Conservation (phyloP, 2,329 filamentous ascomycete genomes). For the Neonectria sp. region DNA sequence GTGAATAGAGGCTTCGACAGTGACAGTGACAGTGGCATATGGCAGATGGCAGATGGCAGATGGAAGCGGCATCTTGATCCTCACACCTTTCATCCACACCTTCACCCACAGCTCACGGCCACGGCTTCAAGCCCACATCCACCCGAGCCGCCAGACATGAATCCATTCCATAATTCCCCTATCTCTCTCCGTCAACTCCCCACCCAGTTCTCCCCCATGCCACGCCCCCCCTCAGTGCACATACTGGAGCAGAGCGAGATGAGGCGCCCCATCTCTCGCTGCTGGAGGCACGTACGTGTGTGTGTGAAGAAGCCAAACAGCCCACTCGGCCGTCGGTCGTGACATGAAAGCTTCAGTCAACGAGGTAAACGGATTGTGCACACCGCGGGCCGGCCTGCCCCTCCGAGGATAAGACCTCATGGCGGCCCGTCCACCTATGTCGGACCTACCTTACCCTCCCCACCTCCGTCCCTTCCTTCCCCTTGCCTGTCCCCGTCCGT, state of each 20-base stretch:
- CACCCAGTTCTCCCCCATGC: not conserved
- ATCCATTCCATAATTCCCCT: conserved; percentile 28
- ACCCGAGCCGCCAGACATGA: conserved; percentile 14
- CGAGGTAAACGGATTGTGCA: conserved; percentile 21
- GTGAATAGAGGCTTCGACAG: not conserved
- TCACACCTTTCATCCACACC: not conserved
- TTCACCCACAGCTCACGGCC: not conserved
- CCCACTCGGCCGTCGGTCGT: conserved; percentile 31
- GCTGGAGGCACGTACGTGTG: not conserved
- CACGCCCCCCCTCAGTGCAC: conserved; percentile 4
- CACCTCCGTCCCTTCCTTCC: not conserved
- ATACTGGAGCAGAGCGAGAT: too few relatives aligned
- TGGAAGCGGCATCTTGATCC: conserved; percentile 1
- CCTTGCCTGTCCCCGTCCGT: not conserved
- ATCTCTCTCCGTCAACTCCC: conserved; percentile 32
- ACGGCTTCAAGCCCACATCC: conserved; percentile 29
- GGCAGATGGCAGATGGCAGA: not conserved
- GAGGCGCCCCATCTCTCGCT: too few relatives aligned
- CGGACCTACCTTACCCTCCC: conserved; percentile 25
- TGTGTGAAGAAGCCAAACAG: conserved; percentile 22
- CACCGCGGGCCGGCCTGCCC: conserved; percentile 26
- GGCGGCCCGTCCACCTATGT: conserved; percentile 30
- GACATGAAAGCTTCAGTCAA: conserved; percentile 47
- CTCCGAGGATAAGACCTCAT: conserved; percentile 30
- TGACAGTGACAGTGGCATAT: not conserved